Evolutionary conservation across 1,284 basidiomycete genomes (phyloP), one percentile per base, ranked within the genome.

Genomic region (Xanthoconium separans): DNA sequence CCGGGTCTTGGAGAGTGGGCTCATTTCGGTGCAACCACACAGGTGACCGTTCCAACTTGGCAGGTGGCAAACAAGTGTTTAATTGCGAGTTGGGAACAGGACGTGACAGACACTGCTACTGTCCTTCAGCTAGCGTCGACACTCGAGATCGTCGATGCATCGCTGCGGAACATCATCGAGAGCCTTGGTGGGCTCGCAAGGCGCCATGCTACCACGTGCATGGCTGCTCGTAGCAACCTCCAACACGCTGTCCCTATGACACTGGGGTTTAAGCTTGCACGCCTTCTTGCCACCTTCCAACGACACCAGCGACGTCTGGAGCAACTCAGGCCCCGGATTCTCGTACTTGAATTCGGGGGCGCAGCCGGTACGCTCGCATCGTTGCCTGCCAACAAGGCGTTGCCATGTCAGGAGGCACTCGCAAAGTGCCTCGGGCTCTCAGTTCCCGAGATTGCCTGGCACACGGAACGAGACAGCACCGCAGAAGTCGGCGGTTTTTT

Each of bases 171-270:
- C 2, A 74, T 77, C 24, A 61, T 59, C 12, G 49, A 57, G 22
- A 55, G 53, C 15, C 68, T 77, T 33, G 60, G 61, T 44, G 52
- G 47, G 36, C 57, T 75, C n/a, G 64, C 66, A 36, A 53, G 50
- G 3, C 60, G 55, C 34, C 64, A 77, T 55, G 69, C 68, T 11
- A 58, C 64, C 2, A 77, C 74, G 4, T 69, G 70, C 0, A 78
- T 78, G 75, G 70, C 73, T n/a, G 76, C 68, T 44, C 72, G 75
- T 16, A 77, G 74, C 44, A 77, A 77, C 56, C 62, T 78, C 31
- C 77, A 77, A 54, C 74, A 77, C 50, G 76, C 77, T 13, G 76
- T 77, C 10, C 75, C 75, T 4, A 77, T 77, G 50, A 73, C 76
- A 2, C 68, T 76, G 40, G 77, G 75, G 1, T 78, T 77, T 58